These are phyloP conservation scores for Penicillium sp. DNA, from an alignment of 2,329 filamentous ascomycete genomes.

Conservation along the genomic window DNA sequence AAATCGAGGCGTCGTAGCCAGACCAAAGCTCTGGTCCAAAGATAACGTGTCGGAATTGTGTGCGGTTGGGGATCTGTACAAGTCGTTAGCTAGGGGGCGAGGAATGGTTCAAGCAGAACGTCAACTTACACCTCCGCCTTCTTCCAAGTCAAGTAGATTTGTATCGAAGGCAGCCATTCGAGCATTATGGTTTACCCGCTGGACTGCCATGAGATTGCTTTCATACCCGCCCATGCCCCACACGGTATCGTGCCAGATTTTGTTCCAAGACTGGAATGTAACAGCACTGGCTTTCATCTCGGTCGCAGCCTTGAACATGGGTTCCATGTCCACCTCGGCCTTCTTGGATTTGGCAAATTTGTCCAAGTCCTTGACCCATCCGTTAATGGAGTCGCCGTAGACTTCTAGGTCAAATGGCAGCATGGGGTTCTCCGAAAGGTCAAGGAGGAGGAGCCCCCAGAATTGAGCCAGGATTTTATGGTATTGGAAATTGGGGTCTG, in stretches of 20 bases:
- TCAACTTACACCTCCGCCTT: slow-evolving; percentile 69
- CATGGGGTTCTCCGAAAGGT: slow-evolving; percentile 77
- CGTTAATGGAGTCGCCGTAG: slow-evolving; percentile 66
- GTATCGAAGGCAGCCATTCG: slow-evolving; percentile 81
- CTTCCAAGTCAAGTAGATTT: slow-evolving; percentile 72
- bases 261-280: slow-evolving; percentile 73
- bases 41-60: slow-evolving; percentile 91
- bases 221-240: slow-evolving; percentile 74
- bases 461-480: slow-evolving; percentile 78
- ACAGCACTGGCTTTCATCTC: slow-evolving; percentile 60
- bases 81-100: slow-evolving; percentile 13
- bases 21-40: slow-evolving; percentile 82
- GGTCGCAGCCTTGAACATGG: slow-evolving; percentile 63
- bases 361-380: slow-evolving; percentile 67
- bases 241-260: slow-evolving; percentile 71
- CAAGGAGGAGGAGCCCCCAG: slow-evolving; percentile 77
- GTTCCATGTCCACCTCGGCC: slow-evolving; percentile 54
- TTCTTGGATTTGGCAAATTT: slow-evolving; percentile 62
- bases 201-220: slow-evolving; percentile 63
- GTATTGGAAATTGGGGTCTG: slow-evolving; percentile 80
- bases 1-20: slow-evolving; percentile 65
- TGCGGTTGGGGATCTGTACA: slow-evolving; percentile 72
- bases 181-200: slow-evolving; percentile 74
- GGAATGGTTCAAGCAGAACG: not conserved
- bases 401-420: slow-evolving; percentile 76